Percentiles rank a stretch among this genome's conserved stretches.
phyloP scores from a whole-genome alignment of 306 rosid genomes.

The Crotalaria pallida region DNA sequence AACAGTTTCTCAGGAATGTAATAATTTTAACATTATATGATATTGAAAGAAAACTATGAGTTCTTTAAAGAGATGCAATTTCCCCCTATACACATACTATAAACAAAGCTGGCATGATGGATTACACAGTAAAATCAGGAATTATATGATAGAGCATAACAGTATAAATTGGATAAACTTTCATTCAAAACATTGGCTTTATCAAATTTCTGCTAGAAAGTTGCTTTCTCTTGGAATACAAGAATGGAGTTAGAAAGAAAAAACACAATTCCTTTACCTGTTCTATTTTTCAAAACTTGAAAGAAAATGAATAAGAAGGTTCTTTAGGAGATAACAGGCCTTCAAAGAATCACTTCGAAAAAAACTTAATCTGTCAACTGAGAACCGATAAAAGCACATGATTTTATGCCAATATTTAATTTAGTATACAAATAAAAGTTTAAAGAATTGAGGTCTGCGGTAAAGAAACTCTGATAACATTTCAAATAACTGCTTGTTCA shows the following conservation, averaged over 20 bases:
- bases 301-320: background rate
- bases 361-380: background rate
- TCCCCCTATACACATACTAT: background rate
- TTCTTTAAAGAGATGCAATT: background rate
- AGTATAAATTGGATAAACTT: background rate
- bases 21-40: slow-evolving; percentile 17
- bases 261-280: background rate
- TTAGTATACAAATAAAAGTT: background rate
- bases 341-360: background rate
- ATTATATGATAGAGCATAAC: background rate
- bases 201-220: background rate
- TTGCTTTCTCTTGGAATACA: background rate
- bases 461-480: no score
- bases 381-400: background rate
- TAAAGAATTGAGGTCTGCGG: no score
- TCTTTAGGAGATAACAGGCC: background rate
- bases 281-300: background rate
- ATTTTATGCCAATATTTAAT: slow-evolving; percentile 1
- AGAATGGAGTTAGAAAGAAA: background rate
- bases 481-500: background rate
- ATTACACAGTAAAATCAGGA: background rate
- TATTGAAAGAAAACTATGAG: slow-evolving; percentile 9
- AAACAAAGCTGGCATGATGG: background rate
- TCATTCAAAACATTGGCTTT: background rate
- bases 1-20: slow-evolving; percentile 18